These are phyloP conservation scores for Theobroma grandiflorum DNA, from an alignment of 441 rosid species.

Conservation along the genomic window DNA sequence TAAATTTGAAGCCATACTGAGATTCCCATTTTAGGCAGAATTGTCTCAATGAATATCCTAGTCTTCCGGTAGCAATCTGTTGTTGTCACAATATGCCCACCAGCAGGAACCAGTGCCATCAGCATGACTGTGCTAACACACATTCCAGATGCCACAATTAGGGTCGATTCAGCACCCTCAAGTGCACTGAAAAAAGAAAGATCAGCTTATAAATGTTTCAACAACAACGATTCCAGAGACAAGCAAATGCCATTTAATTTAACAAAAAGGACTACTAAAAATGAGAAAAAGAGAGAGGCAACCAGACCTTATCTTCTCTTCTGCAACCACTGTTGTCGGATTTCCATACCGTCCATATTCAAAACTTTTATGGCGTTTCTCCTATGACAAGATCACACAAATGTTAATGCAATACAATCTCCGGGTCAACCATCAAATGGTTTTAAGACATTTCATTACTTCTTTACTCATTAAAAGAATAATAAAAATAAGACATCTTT, in stretches of 20 bases:
- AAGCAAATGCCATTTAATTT: neutral
- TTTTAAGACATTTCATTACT: conserved; percentile 3
- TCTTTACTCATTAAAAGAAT: neutral
- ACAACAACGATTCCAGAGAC: neutral
- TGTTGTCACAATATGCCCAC: conserved; percentile 96
- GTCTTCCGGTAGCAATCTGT: conserved; percentile 97
- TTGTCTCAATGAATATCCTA: conserved; percentile 88
- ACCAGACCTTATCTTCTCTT: conserved; percentile 84
- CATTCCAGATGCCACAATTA: conserved; percentile 98
- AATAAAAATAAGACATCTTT: neutral
- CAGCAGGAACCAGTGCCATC: conserved; percentile 95
- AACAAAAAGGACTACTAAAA: neutral
- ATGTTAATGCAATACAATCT: conserved; percentile 15
- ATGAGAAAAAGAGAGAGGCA: neutral
- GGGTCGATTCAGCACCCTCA: conserved; percentile 95
- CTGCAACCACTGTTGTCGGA: conserved; percentile 87
- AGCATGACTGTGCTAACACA: conserved; percentile 92
- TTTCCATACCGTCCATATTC: conserved; percentile 99
- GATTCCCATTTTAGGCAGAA: conserved; percentile 96
- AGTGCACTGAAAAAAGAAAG: conserved; percentile 66
- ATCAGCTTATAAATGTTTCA: conserved; percentile 9
- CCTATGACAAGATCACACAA: conserved; percentile 49
- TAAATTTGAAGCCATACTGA: conserved; percentile 45
- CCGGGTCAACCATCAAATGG: conserved; percentile 9
- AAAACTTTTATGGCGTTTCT: conserved; percentile 79